These are phyloP conservation scores for Vigna angularis DNA, from an alignment of 306 rosid species.

Conservation along the genomic window DNA sequence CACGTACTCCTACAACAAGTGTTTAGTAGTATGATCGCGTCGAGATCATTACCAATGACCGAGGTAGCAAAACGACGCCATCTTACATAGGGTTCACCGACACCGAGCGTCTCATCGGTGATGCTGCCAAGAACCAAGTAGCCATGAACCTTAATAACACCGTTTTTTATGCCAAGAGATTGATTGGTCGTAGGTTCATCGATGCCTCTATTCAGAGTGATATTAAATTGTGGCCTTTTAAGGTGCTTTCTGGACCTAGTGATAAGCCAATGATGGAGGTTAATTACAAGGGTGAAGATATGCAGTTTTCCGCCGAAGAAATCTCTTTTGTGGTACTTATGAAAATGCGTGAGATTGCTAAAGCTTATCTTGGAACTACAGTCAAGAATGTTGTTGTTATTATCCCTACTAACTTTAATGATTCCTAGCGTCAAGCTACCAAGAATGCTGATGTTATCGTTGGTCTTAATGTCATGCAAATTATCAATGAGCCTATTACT, in stretches of 20 bases:
- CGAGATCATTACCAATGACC: conserved; percentile 78
- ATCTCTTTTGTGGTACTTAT: conserved; percentile 50
- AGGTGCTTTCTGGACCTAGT: conserved; percentile 2
- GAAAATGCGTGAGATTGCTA: conserved; percentile 79
- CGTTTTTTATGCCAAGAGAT: conserved; percentile 63
- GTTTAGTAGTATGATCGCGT: conserved; percentile 75
- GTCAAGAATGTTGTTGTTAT: conserved; percentile 75
- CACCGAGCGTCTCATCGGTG: conserved; percentile 37
- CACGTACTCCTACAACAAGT: conserved; percentile 68
- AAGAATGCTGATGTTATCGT: conserved; percentile 26
- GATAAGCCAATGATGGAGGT: conserved; percentile 38
- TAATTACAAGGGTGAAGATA: conserved; percentile 36
- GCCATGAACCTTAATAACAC: conserved; percentile 22
- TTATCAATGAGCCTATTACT: conserved; percentile 72
- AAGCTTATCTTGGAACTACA: conserved; percentile 69
- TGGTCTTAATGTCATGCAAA: conserved; percentile 16
- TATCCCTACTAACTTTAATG: conserved; percentile 60
- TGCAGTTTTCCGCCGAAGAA: conserved; percentile 34
- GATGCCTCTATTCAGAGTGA: conserved; percentile 76
- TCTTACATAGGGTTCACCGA: conserved; percentile 69
- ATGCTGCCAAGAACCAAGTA: conserved; percentile 24
- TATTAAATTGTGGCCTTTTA: conserved; percentile 35
- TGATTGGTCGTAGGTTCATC: conserved; percentile 65
- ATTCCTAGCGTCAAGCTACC: conserved; percentile 28
- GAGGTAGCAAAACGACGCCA: conserved; percentile 74